Evolutionary conservation across 805 yeast genomes (phyloP), one percentile per base, ranked within the genome.

Genomic region (Candida morakotiae): DNA sequence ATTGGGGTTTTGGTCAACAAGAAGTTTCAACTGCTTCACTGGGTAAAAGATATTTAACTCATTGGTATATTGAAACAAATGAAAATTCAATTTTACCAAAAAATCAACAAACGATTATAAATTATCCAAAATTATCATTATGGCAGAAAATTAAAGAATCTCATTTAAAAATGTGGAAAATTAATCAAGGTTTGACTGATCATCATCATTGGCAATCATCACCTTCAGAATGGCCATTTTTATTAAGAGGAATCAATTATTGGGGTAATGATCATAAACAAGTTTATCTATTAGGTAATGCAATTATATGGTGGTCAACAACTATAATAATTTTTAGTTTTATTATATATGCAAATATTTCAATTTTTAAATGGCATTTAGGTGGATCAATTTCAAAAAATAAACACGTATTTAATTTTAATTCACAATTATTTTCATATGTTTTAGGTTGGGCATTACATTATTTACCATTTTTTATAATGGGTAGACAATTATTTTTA

Each of bases 401-500:
- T 38, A 69, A 79, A 43, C 71, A 71, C 35, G 75, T 81, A 11
- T 73, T 69, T 62, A 79, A 81, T 63, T 82, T 73, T 68, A 83
- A 81, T 52, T 64, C 74, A 37, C 84, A 81, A 51, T 72, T 73
- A 20, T 62, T 81, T 39, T 75, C 76, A 22, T 85, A 77, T 56
- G 52, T 79, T 28, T 52, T 76, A 7, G 95, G 94, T 30, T 87
- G 88, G 85, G 64, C 57, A 8, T 43, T 82, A 26, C 95, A 87
- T 59, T 82, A 75, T 55, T 55, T 71, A 38, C 94, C 95, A 47
- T 84, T 86, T 37, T 81, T 76, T 62, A 66, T 89, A 41, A 89
- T 89, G 98, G 88, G 81, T 17, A 80, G 98, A 65, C 97, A 89
- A 65, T 63, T 89, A 62, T 89, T 91, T 68, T 69, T 89, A 56